Conservation (phyloP, 768 basidiomycete species). For the Serendipita sp. region DNA sequence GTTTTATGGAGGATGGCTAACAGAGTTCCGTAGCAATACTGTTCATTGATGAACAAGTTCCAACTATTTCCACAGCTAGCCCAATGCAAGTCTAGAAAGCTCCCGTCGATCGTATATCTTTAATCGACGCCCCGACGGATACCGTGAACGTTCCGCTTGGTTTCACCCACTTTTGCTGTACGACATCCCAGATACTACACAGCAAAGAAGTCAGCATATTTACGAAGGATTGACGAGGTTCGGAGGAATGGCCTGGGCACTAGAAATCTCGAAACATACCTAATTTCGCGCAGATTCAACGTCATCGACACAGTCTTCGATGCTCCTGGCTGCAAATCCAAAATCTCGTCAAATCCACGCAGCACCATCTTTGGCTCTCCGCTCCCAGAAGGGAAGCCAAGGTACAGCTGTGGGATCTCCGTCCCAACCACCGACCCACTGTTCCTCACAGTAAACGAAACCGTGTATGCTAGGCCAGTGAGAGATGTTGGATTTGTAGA, state of each 20-base stretch:
- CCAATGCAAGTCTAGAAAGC: slow-evolving; percentile 2
- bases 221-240: background rate
- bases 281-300: slow-evolving; percentile 28
- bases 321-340: slow-evolving; percentile 22
- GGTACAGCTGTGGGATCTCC: slow-evolving; percentile 40
- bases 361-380: slow-evolving; percentile 36
- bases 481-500: background rate
- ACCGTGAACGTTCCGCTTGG: slow-evolving; percentile 38
- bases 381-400: slow-evolving; percentile 31
- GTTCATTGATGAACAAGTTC: too few species aligned
- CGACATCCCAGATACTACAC: slow-evolving; percentile 34
- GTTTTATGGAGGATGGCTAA: too few species aligned
- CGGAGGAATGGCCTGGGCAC: background rate
- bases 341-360: slow-evolving; percentile 35
- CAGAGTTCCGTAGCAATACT: too few species aligned
- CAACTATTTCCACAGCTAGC: too few species aligned
- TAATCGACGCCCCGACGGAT: slow-evolving; percentile 36
- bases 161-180: slow-evolving; percentile 32
- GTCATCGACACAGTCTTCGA: slow-evolving; percentile 24
- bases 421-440: slow-evolving; percentile 32
- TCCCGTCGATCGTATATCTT: slow-evolving; percentile 26
- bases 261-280: slow-evolving; percentile 20
- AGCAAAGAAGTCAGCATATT: slow-evolving; percentile 10
- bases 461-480: background rate
- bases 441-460: slow-evolving; percentile 34